A percentile compares a stretch with the other conserved stretches of the same genome.
Evolutionary conservation across 177 flowering plant genomes (phyloP).

Genomic region (Tripterygium wilfordii): DNA sequence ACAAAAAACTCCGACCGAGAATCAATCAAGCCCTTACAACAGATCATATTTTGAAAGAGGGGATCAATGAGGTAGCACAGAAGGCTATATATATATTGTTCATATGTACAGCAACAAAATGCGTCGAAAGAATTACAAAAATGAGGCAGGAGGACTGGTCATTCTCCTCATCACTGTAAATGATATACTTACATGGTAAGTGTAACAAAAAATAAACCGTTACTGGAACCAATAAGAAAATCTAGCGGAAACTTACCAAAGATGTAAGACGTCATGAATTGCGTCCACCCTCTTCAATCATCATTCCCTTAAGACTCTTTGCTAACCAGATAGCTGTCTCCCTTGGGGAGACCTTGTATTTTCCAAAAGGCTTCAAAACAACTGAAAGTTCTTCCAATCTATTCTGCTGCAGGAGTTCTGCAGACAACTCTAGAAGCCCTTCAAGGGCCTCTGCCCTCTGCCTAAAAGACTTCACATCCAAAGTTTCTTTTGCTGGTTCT

Average conservation of each 20-base stretch:
- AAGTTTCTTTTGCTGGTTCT: slow-evolving; percentile 56
- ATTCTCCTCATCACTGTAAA: too few relatives aligned
- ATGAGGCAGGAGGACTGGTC: too few relatives aligned
- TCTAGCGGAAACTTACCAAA: slow-evolving; percentile 17
- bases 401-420: slow-evolving; percentile 61
- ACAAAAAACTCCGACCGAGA: too few relatives aligned
- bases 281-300: slow-evolving; percentile 49
- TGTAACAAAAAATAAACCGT: too few relatives aligned
- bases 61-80: too few relatives aligned
- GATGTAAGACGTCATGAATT: slow-evolving; percentile 13
- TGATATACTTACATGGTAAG: too few relatives aligned
- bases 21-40: too few relatives aligned
- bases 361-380: slow-evolving; percentile 79
- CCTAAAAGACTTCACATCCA: slow-evolving; percentile 86
- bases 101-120: too few relatives aligned
- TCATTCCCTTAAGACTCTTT: slow-evolving; percentile 79
- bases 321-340: slow-evolving; percentile 92
- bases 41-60: too few relatives aligned
- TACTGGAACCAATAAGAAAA: too few relatives aligned
- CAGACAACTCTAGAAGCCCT: slow-evolving; percentile 73
- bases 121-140: too few relatives aligned
- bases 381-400: slow-evolving; percentile 66
- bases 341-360: slow-evolving; percentile 71
- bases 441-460: slow-evolving; percentile 85
- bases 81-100: too few relatives aligned